A percentile compares a stretch with the other conserved stretches of the same genome.
Evolutionary conservation across 345 rosid genomes (phyloP).

Genomic region (Salix udensis): DNA sequence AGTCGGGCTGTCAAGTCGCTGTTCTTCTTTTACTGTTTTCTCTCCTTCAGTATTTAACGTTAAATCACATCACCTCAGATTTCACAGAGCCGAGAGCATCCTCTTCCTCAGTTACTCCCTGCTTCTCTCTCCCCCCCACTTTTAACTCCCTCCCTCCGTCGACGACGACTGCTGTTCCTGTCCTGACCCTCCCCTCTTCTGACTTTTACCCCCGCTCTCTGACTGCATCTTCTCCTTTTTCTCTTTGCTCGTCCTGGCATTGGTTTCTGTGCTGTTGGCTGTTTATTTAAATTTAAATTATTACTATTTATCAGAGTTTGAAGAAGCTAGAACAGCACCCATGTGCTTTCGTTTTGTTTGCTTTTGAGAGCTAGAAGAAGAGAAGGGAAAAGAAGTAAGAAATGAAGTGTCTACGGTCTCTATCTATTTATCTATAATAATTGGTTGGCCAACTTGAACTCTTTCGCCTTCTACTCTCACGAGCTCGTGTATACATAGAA

Average conservation of each 20-base stretch:
- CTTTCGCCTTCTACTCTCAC: neutral
- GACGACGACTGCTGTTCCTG: neutral
- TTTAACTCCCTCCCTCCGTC: neutral
- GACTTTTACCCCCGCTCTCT: neutral
- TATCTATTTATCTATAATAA: neutral
- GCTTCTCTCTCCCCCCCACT: neutral
- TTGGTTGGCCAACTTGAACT: neutral
- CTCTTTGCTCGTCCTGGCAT: conserved; percentile 1
- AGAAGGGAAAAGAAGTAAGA: neutral
- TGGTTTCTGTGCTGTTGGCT: neutral
- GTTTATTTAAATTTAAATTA: neutral
- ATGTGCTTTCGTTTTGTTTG: conserved; percentile 31
- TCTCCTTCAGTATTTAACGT: conserved; percentile 39
- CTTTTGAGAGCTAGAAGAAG: conserved; percentile 16
- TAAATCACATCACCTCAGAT: conserved; percentile 53
- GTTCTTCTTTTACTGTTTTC: conserved; percentile 30
- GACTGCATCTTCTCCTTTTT: neutral
- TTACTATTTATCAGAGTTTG: neutral
- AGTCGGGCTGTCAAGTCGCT: conserved; percentile 58
- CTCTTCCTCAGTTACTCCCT: too few relatives aligned
- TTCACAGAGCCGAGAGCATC: neutral
- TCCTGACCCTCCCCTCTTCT: neutral
- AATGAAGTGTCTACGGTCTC: neutral
- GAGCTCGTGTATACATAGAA: neutral
- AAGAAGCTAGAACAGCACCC: conserved; percentile 25